Evolutionary conservation across 352 stramenopile species (phyloP), one percentile per base, ranked within the genome.

Genomic region (Globisporangium okanoganense): DNA sequence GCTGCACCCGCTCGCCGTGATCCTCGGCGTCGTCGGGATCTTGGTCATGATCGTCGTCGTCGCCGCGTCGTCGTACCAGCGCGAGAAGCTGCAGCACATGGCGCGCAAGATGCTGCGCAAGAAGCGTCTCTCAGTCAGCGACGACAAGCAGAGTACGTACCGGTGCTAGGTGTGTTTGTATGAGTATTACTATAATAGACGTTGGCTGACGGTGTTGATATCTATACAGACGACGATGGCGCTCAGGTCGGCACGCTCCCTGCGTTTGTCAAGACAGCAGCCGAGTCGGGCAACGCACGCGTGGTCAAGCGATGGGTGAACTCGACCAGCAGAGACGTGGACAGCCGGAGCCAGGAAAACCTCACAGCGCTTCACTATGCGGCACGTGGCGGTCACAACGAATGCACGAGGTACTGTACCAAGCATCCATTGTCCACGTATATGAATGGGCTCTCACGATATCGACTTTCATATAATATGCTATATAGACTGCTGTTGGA

Each of bases 231-330:
- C 33, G 69, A 78, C 27, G 69, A 78, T 31, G 69, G 58, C 35
- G 65, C 70, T 5, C 29, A 62, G 0, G 27, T 74, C 0, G 72
- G 77, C 0, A 75, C 76, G 29, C 78, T 94, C 27, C 84, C 84
- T 2, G 69, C 72, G 1, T 94, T 94, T 41, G 80, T 78, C 7
- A 71, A 78, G 29, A 67, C 79, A n/a, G 84, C 84, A 7, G 84
- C 82, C 13, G 82, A 90, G 60, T 66, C 80, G 12, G 84, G 84
- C 64, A 94, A 92, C 41, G 78, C 76, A 29, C 84, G 84, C 48
- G 82, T 94, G 13, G 52, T 94, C 56, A 91, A 92, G 76, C 84
- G 84, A 58, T 94, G 84, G 84, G 77, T 90, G 22, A 75, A 87
- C 59, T 90, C 84, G 14, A 85, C 81, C 1, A 72, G 78, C 62